Conservation (phyloP, 2,329 filamentous ascomycete genomes). For the Coccinonectria pachysandricola region DNA sequence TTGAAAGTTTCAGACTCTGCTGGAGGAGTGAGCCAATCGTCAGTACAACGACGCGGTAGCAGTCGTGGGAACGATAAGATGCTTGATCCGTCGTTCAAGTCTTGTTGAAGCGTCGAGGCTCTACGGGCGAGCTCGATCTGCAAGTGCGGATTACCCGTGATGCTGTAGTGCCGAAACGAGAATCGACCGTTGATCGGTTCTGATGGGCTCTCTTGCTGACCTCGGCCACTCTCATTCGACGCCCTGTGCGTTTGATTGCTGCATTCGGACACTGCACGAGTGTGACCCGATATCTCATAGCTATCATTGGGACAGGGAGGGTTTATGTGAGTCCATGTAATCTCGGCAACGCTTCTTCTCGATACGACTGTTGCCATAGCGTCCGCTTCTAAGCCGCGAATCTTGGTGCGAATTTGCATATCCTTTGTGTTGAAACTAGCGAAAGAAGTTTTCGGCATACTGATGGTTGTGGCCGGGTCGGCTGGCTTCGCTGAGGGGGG, state of each 20-base stretch:
- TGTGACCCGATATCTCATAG: not conserved
- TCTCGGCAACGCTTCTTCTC: not conserved
- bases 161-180: too few relatives aligned
- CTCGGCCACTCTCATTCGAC: too few relatives aligned
- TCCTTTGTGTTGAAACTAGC: not conserved
- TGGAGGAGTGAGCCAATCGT: conserved; percentile 22
- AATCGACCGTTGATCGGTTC: too few relatives aligned
- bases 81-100: too few relatives aligned
- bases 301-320: not conserved
- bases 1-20: conserved; percentile 8
- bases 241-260: too few relatives aligned
- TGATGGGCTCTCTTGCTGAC: too few relatives aligned
- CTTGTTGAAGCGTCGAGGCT: too few relatives aligned
- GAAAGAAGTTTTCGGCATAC: not conserved
- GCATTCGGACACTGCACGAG: not conserved
- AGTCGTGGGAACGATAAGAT: conserved; percentile 27
- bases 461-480: conserved; percentile 11
- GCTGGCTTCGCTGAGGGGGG: conserved; percentile 13
- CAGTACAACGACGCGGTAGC: conserved; percentile 21
- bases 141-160: too few relatives aligned
- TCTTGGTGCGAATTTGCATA: not conserved
- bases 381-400: not conserved
- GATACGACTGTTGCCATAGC: not conserved
- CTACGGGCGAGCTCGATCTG: conserved; percentile 10
- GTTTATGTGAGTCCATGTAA: not conserved